Base-by-base conservation (phyloP, 2,329 filamentous ascomycete species). In the Orbilia blumenaviensis region DNA sequence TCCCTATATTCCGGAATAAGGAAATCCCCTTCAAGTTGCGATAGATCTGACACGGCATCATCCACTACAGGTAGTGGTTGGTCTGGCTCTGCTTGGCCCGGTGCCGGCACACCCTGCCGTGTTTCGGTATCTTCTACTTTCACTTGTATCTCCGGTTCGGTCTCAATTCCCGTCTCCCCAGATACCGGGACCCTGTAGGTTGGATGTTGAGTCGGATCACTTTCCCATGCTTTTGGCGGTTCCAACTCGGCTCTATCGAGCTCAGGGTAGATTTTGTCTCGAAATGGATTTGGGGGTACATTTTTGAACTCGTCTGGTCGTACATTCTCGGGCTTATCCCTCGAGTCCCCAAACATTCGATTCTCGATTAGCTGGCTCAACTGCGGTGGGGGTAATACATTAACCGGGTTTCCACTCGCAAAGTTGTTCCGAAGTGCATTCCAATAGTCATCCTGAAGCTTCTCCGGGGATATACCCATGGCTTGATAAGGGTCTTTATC, bases 401-500 rank as follows among this genome's bases (percentile, higher is more conserved):
- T 10, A n/a, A 9, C 21, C 10, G 44, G 21, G 21, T 27, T 41
- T 10, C 29, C 29, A 34, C 10, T 34, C 5, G 5, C 10, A 5
- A 10, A 5, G 10, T 10, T 34, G 5, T 5, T 34, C 29, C 10
- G 29, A n/a, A 41, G 36, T n/a, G 6, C 36, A 8, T 41, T 9
- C 36, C 36, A 41, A 41, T 41, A 41, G 14, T 21, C 29, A 10
- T 6, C 25, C 23, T n/a, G 12, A 34, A 29, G 23, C 3, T 29
- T 29, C 32, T 56, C 52, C 29, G n/a, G 29, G n/a, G 44, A 18
- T 52, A 61, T 16, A 16, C 54, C 56, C 54, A 69, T 52, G 38
- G 41, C 34, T 10, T 16, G 3, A 16, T 60, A 69, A n/a, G 54
- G 54, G 27, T 69, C 32, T 21, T 27, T 32, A 18, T 34, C 29